These are phyloP conservation scores for Periglandula ipomoeae DNA, from an alignment of 2,329 filamentous ascomycete species.

Conservation along the genomic window DNA sequence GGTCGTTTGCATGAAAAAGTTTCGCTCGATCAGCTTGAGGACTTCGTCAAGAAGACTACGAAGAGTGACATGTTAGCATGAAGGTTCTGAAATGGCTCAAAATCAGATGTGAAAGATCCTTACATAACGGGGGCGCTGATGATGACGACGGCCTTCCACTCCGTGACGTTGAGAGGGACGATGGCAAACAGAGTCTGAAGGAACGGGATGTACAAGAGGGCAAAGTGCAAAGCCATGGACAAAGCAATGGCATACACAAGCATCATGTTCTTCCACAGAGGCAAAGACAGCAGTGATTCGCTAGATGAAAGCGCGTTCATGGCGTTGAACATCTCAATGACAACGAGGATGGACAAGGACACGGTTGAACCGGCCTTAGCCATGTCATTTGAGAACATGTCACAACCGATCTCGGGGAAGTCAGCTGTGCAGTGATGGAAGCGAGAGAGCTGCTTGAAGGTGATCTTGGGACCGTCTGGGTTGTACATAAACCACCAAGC, in stretches of 20 bases:
- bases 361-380: constrained; percentile 88
- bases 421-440: constrained; percentile 87
- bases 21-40: constrained; percentile 69
- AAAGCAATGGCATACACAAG: constrained; percentile 88
- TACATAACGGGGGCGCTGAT: constrained; percentile 92
- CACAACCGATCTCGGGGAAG: constrained; percentile 83
- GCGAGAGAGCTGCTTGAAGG: constrained; percentile 78
- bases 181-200: constrained; percentile 87
- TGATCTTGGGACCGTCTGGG: constrained; percentile 78
- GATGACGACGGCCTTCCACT: constrained; percentile 85
- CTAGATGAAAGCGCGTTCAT: constrained; percentile 96
- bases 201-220: constrained; percentile 83
- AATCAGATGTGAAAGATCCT: constrained; percentile 41
- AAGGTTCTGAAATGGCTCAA: too few species aligned
- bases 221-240: constrained; percentile 93
- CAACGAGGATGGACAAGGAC: constrained; percentile 82
- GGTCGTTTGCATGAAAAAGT: constrained; percentile 50
- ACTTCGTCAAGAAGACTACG: constrained; percentile 71
- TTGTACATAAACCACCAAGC: constrained; percentile 99
- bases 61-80: constrained; percentile 15
- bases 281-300: constrained; percentile 86
- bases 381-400: constrained; percentile 81
- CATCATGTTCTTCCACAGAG: constrained; percentile 98
- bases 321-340: constrained; percentile 99
- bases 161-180: constrained; percentile 69